These are phyloP conservation scores for Stagonosporopsis vannaccii DNA, from an alignment of 2,329 filamentous ascomycete genomes.

Conservation along the genomic window DNA sequence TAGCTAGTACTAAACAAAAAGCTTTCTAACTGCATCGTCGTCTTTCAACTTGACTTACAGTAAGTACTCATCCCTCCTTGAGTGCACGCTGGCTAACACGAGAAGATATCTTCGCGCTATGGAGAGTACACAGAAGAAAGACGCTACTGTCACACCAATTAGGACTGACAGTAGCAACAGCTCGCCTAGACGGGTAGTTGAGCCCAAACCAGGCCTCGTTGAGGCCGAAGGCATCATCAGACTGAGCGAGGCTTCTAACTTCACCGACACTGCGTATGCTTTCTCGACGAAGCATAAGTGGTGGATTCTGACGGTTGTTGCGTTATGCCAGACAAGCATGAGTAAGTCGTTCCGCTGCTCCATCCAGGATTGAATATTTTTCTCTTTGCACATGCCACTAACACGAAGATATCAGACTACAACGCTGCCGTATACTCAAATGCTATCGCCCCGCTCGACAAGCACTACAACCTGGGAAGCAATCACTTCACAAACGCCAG, in stretches of 20 bases:
- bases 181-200: not conserved
- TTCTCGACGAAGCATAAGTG: slow-evolving; percentile 61
- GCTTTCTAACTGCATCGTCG: not conserved
- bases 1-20: not conserved
- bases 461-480: slow-evolving; percentile 61
- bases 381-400: slow-evolving; percentile 36
- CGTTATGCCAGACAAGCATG: slow-evolving; percentile 60
- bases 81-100: not conserved
- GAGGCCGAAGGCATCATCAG: slow-evolving; percentile 7
- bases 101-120: not conserved
- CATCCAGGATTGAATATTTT: not conserved
- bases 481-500: slow-evolving; percentile 52
- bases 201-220: not conserved
- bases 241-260: slow-evolving; percentile 29
- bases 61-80: not conserved
- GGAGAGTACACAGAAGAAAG: slow-evolving; percentile 3
- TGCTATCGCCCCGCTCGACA: slow-evolving; percentile 58
- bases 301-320: slow-evolving; percentile 60
- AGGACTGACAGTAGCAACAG: not conserved
- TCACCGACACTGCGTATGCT: slow-evolving; percentile 51
- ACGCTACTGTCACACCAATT: not conserved
- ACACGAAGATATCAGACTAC: slow-evolving; percentile 51
- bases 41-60: not conserved
- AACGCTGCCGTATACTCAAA: slow-evolving; percentile 65
- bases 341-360: slow-evolving; percentile 48